These are phyloP conservation scores for Chaetomiaceae sp. DNA, from an alignment of 2,329 filamentous ascomycete species.

Conservation along the genomic window DNA sequence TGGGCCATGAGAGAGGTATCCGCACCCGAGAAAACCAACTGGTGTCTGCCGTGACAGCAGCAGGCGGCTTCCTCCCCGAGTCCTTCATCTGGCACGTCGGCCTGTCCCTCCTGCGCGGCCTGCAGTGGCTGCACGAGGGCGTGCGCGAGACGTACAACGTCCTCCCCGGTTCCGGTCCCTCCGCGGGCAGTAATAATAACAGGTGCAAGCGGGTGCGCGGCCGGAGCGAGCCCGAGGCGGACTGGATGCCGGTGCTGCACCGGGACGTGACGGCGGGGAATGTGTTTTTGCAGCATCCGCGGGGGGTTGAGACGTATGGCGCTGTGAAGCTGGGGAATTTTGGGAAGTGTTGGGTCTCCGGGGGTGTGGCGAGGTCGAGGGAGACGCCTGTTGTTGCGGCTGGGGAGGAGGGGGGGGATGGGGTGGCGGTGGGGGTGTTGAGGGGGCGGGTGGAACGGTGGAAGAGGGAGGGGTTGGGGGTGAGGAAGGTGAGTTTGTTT, in stretches of 20 bases:
- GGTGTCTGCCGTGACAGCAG: background rate
- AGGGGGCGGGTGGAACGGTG: conserved; percentile 9
- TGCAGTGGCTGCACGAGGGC: conserved; percentile 52
- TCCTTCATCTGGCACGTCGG: conserved; percentile 54
- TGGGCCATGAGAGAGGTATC: too few species aligned
- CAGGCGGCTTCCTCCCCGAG: conserved; percentile 43
- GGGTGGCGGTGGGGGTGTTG: conserved; percentile 1
- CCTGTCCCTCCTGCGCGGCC: conserved; percentile 42
- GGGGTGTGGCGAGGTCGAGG: conserved; percentile 28
- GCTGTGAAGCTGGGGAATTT: conserved; percentile 52
- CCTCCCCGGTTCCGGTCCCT: conserved; percentile 1
- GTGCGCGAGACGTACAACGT: conserved; percentile 18
- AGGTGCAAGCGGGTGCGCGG: conserved; percentile 7
- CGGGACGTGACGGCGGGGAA: conserved; percentile 43
- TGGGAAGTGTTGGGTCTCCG: conserved; percentile 37
- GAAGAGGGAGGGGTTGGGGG: conserved; percentile 3
- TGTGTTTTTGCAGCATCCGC: conserved; percentile 48
- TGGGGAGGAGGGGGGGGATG: conserved; percentile 7
- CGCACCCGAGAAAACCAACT: too few species aligned
- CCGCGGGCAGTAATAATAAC: background rate
- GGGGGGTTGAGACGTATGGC: conserved; percentile 47
- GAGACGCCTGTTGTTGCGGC: conserved; percentile 26
- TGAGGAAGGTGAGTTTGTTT: conserved; percentile 2
- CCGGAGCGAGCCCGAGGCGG: conserved; percentile 29
- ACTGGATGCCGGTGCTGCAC: conserved; percentile 52